Conservation (phyloP, 2,329 filamentous ascomycete species). For the Fusarium nodosum region DNA sequence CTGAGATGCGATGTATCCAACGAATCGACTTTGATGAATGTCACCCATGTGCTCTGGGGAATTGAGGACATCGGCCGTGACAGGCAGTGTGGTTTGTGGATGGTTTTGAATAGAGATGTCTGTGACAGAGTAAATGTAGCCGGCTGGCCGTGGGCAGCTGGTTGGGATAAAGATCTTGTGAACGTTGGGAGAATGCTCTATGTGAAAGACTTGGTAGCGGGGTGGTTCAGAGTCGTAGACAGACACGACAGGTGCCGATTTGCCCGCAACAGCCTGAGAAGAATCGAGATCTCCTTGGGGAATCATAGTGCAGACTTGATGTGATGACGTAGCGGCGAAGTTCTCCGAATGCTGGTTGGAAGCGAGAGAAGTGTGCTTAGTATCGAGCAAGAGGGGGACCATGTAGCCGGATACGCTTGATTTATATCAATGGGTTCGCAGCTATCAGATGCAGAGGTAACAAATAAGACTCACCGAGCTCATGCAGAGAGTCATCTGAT, state of each 20-base stretch:
- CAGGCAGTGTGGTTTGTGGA: slow-evolving; percentile 17
- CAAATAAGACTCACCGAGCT: slow-evolving; percentile 5
- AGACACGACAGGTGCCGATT: slow-evolving; percentile 7
- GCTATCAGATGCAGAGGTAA: background rate
- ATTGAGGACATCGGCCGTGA: slow-evolving; percentile 19
- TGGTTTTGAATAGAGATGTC: background rate
- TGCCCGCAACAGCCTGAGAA: background rate
- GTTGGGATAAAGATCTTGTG: slow-evolving; percentile 43
- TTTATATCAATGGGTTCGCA: background rate
- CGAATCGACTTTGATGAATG: slow-evolving; percentile 26
- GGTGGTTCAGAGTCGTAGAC: background rate
- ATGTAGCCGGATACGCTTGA: background rate
- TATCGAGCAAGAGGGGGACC: background rate
- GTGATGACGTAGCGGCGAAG: background rate
- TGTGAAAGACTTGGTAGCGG: slow-evolving; percentile 38
- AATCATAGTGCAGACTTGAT: slow-evolving; percentile 7
- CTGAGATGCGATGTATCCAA: slow-evolving; percentile 43
- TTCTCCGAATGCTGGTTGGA: background rate
- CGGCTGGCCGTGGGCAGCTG: slow-evolving; percentile 15
- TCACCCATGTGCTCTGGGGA: slow-evolving; percentile 19
- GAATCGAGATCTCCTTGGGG: slow-evolving; percentile 1
- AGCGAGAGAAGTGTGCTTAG: background rate
- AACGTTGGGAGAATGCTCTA: slow-evolving; percentile 32
- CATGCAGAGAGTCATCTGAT: background rate
- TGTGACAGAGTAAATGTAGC: slow-evolving; percentile 32